phyloP scores from a whole-genome alignment of 2,329 filamentous ascomycete genomes.

The Colletotrichum euphorbiae region DNA sequence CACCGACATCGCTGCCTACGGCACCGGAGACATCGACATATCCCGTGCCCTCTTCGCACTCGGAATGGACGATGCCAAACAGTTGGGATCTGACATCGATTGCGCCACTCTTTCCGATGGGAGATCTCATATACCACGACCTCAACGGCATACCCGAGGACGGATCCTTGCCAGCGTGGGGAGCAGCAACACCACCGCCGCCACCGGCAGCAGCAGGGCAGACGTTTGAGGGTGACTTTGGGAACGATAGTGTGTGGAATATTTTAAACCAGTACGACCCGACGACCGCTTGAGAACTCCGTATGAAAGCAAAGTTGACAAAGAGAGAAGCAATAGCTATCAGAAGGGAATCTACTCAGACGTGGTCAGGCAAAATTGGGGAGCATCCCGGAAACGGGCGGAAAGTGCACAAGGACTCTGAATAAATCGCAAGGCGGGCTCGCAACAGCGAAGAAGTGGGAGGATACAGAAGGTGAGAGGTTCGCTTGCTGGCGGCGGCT shows the following conservation, averaged over 20 bases:
- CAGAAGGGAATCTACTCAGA: background rate
- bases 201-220: conserved; percentile 52
- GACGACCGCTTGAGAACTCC: conserved; percentile 22
- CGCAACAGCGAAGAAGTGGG: background rate
- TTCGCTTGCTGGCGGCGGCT: conserved; percentile 11
- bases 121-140: conserved; percentile 69
- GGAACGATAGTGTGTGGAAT: conserved; percentile 67
- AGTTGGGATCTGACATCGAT: conserved; percentile 63
- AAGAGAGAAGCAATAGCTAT: conserved; percentile 17
- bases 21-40: conserved; percentile 45
- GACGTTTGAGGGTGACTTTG: conserved; percentile 65
- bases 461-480: background rate
- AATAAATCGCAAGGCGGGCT: conserved; percentile 32
- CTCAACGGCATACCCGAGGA: conserved; percentile 57
- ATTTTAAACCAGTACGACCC: conserved; percentile 63
- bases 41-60: conserved; percentile 31
- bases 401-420: background rate
- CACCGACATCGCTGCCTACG: conserved; percentile 37
- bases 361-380: background rate
- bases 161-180: conserved; percentile 42
- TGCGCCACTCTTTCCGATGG: conserved; percentile 67
- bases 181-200: conserved; percentile 38
- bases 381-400: background rate
- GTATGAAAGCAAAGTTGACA: conserved; percentile 6
- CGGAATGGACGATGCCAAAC: conserved; percentile 54